Percentiles rank a stretch among this genome's conserved stretches.
Evolutionary conservation across 495 filamentous ascomycete genomes (phyloP).

Genomic region (Filosporella fistucella): DNA sequence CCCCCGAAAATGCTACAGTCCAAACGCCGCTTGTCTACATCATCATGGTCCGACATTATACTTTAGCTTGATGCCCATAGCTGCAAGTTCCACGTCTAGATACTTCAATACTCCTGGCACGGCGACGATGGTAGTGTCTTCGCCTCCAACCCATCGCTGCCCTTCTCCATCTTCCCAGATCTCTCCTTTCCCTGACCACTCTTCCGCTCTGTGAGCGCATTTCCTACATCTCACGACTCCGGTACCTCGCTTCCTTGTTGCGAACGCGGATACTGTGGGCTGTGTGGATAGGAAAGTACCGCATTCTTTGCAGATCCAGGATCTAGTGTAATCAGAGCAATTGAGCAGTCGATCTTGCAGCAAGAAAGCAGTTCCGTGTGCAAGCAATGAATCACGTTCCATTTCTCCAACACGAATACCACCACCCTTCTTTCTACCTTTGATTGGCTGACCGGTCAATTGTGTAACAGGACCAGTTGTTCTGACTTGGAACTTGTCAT

Average conservation of each 20-base stretch:
- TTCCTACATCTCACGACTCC: slow-evolving; percentile 78
- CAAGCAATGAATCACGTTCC: slow-evolving; percentile 92
- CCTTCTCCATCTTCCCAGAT: slow-evolving; percentile 92
- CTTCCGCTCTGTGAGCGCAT: slow-evolving; percentile 64
- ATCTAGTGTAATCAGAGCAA: slow-evolving; percentile 83
- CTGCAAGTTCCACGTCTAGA: slow-evolving; percentile 89
- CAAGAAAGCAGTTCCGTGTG: slow-evolving; percentile 91
- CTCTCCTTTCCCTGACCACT: slow-evolving; percentile 58
- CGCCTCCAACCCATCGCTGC: slow-evolving; percentile 75
- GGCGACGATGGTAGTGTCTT: slow-evolving; percentile 83
- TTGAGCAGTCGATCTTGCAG: slow-evolving; percentile 94
- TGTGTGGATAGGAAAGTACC: slow-evolving; percentile 84
- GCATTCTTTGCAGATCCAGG: slow-evolving; percentile 84
- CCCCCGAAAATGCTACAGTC: slow-evolving; percentile 14
- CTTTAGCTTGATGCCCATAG: slow-evolving; percentile 89
- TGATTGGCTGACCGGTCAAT: slow-evolving; percentile 93
- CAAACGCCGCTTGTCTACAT: slow-evolving; percentile 9
- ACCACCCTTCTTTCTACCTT: slow-evolving; percentile 90
- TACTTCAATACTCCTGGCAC: slow-evolving; percentile 90
- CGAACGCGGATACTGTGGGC: slow-evolving; percentile 62
- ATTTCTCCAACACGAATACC: slow-evolving; percentile 99
- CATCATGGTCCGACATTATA: slow-evolving; percentile 65
- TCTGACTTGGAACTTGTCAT: slow-evolving; percentile 98
- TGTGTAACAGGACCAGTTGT: slow-evolving; percentile 88
- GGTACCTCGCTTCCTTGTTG: slow-evolving; percentile 38